These are phyloP conservation scores for Berberis vulgaris DNA, from an alignment of 164 flowering plant species.

Conservation along the genomic window DNA sequence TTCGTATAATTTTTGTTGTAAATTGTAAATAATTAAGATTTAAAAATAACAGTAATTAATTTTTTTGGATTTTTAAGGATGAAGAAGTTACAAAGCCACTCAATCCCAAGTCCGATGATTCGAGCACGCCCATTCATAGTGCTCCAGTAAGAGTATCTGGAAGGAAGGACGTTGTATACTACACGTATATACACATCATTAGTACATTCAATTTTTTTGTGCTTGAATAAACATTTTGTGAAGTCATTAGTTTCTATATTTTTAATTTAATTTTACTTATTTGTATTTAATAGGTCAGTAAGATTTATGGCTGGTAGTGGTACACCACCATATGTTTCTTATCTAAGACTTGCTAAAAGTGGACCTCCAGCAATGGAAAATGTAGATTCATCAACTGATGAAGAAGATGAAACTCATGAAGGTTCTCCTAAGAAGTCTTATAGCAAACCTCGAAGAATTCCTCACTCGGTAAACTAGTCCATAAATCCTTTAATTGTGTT, in stretches of 20 bases:
- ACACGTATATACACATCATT: conserved; percentile 29
- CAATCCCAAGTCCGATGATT: conserved; percentile 21
- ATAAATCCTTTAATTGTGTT: too few relatives aligned
- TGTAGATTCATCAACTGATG: conserved; percentile 44
- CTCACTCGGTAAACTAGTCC: conserved; percentile 41
- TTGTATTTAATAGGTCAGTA: conserved; percentile 47
- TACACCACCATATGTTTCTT: conserved; percentile 65
- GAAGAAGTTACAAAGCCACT: conserved; percentile 39
- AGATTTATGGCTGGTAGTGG: conserved; percentile 77
- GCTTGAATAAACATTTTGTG: not conserved
- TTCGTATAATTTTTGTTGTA: not conserved
- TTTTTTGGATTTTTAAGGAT: conserved; percentile 9
- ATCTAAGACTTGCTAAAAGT: conserved; percentile 53
- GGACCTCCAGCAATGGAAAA: conserved; percentile 61
- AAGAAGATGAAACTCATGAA: conserved; percentile 36
- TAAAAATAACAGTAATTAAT: too few relatives aligned
- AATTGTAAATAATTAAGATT: not conserved
- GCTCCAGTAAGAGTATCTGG: conserved; percentile 21
- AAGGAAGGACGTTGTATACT: conserved; percentile 34
- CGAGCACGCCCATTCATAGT: conserved; percentile 38
- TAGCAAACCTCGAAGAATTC: conserved; percentile 48
- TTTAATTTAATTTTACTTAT: too few relatives aligned
- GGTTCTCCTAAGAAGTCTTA: conserved; percentile 15
- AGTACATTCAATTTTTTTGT: not conserved
- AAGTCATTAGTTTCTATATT: not conserved